Conservation (phyloP, 768 basidiomycete genomes). For the Ramaria sp. region DNA sequence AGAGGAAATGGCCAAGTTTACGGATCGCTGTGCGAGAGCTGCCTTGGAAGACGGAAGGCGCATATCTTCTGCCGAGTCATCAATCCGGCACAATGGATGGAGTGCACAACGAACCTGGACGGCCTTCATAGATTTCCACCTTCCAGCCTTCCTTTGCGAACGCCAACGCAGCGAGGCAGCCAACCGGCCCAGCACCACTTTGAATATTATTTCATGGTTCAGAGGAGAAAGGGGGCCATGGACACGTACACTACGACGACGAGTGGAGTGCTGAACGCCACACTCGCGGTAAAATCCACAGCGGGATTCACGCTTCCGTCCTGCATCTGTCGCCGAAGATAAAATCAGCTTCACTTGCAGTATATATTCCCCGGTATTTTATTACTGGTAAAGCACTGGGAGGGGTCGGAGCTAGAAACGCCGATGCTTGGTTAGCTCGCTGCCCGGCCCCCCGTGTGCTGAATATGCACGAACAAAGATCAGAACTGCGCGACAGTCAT, state of each 20-base stretch:
- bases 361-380: too few relatives aligned
- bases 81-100: slow-evolving; percentile 13
- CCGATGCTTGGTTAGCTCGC: background rate
- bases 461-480: background rate
- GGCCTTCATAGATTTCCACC: slow-evolving; percentile 70
- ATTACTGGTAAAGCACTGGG: too few relatives aligned
- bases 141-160: slow-evolving; percentile 81
- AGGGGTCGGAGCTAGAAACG: background rate
- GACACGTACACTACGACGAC: slow-evolving; percentile 4
- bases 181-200: slow-evolving; percentile 84
- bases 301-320: background rate
- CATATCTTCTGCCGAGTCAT: slow-evolving; percentile 38
- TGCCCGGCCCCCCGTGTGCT: background rate
- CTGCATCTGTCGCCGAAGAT: too few relatives aligned
- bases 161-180: slow-evolving; percentile 79
- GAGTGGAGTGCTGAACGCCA: background rate
- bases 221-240: background rate
- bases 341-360: background rate
- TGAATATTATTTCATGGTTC: background rate
- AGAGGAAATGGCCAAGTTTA: slow-evolving; percentile 92
- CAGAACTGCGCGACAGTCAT: slow-evolving; percentile 19
- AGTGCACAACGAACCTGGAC: slow-evolving; percentile 44
- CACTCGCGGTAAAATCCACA: background rate
- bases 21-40: slow-evolving; percentile 68
- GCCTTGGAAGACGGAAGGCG: slow-evolving; percentile 61